Conservation (phyloP, 2,329 filamentous ascomycete species). For the Aspergillus melleus region DNA sequence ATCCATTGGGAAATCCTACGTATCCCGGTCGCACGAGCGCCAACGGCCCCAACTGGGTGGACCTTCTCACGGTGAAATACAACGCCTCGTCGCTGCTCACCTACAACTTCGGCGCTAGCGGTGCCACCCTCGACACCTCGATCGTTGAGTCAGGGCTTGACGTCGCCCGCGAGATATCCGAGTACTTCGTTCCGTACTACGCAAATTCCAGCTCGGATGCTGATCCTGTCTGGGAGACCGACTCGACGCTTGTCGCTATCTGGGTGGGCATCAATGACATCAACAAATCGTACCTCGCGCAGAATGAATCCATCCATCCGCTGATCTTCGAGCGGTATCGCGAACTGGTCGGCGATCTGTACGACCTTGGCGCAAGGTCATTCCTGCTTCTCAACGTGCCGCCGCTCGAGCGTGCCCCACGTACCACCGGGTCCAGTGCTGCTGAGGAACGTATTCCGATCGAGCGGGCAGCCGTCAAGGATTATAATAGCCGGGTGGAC, state of each 20-base stretch:
- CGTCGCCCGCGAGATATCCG: background rate
- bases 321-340: background rate
- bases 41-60: constrained; percentile 1
- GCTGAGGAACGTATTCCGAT: background rate
- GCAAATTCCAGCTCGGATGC: background rate
- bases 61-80: constrained; percentile 12
- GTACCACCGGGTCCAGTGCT: no score
- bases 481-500: background rate
- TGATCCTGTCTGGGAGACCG: background rate
- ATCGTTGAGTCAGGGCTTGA: background rate
- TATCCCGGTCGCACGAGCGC: background rate
- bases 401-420: background rate
- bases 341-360: constrained; percentile 1
- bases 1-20: background rate
- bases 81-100: constrained; percentile 12
- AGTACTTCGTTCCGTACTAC: background rate
- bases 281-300: background rate
- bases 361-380: background rate
- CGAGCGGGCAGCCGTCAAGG: background rate
- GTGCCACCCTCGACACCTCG: constrained; percentile 1
- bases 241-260: background rate
- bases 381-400: background rate
- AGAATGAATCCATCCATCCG: background rate
- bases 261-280: constrained; percentile 4
- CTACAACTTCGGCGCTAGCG: constrained; percentile 2